Evolutionary conservation across 352 stramenopile genomes (phyloP).

Genomic region (Phytopythium cucurbitacearum): DNA sequence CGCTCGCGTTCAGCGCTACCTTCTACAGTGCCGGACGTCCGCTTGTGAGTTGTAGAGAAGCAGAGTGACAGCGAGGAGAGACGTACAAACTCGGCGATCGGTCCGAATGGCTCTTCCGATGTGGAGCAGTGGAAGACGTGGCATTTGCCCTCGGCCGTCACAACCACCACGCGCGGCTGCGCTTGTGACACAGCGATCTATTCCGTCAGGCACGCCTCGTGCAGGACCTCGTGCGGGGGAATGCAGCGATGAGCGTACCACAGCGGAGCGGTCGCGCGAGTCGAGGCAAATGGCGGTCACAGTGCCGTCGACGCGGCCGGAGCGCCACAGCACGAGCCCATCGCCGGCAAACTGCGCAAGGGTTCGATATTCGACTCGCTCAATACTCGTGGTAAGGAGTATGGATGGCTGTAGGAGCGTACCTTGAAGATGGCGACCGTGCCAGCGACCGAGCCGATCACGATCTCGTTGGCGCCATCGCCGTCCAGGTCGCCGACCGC

Average conservation of each 20-base stretch:
- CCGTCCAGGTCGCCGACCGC: too few relatives aligned
- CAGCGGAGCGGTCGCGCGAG: slow-evolving; percentile 16
- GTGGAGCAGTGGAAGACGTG: slow-evolving; percentile 58
- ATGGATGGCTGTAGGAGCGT: too few relatives aligned
- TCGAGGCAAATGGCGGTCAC: slow-evolving; percentile 70
- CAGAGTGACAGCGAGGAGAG: not conserved
- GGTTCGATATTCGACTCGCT: too few relatives aligned
- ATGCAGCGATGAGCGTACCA: not conserved
- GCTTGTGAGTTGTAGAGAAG: not conserved
- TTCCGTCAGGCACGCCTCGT: too few relatives aligned
- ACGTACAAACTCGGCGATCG: slow-evolving; percentile 65
- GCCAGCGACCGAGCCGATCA: too few relatives aligned
- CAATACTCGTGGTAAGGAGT: too few relatives aligned
- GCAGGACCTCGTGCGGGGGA: not conserved
- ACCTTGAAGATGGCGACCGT: too few relatives aligned
- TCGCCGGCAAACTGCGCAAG: slow-evolving; percentile 37
- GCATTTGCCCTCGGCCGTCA: slow-evolving; percentile 64
- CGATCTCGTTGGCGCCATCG: too few relatives aligned
- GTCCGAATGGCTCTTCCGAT: slow-evolving; percentile 41
- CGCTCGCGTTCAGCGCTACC: slow-evolving; percentile 68
- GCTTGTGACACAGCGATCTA: too few relatives aligned
- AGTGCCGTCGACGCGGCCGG: slow-evolving; percentile 58
- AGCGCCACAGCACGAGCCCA: slow-evolving; percentile 48
- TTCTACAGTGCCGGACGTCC: slow-evolving; percentile 20
- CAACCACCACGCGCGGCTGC: slow-evolving; percentile 65